These are phyloP conservation scores for Trichocomaceae sp. DNA, from an alignment of 2,329 filamentous ascomycete genomes.

Conservation along the genomic window DNA sequence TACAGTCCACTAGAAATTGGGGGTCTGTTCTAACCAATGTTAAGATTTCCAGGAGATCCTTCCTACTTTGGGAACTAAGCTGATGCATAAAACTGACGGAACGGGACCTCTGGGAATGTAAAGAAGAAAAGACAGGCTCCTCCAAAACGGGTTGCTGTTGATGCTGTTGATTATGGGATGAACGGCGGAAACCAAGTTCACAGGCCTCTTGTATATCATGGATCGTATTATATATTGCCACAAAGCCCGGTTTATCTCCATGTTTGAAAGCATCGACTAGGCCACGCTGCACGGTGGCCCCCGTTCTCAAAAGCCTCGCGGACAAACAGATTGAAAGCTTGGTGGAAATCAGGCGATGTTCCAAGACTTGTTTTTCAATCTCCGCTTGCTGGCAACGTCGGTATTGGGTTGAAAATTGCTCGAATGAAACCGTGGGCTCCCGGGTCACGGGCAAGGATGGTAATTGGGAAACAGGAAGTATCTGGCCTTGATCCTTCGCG, in stretches of 20 bases:
- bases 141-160: slow-evolving; percentile 31
- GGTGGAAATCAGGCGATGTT: slow-evolving; percentile 34
- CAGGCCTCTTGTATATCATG: slow-evolving; percentile 40
- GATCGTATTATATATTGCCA: slow-evolving; percentile 38
- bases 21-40: slow-evolving; percentile 77
- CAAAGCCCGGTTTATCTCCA: slow-evolving; percentile 41
- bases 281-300: slow-evolving; percentile 37
- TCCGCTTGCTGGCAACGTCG: slow-evolving; percentile 39
- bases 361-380: slow-evolving; percentile 33
- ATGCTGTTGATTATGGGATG: slow-evolving; percentile 30
- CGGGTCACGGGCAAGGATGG: slow-evolving; percentile 14
- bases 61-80: slow-evolving; percentile 66
- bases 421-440: slow-evolving; percentile 31
- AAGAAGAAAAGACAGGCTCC: slow-evolving; percentile 24
- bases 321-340: slow-evolving; percentile 40
- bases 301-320: slow-evolving; percentile 37
- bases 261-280: slow-evolving; percentile 41
- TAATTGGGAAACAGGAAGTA: slow-evolving; percentile 14
- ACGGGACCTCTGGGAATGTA: slow-evolving; percentile 33
- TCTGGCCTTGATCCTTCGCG: background rate
- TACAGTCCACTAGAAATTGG: slow-evolving; percentile 75
- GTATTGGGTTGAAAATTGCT: slow-evolving; percentile 39
- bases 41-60: slow-evolving; percentile 72
- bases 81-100: slow-evolving; percentile 48
- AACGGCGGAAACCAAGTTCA: slow-evolving; percentile 27